phyloP scores from a whole-genome alignment of 2,329 filamentous ascomycete species.

The Cercospora janseana region DNA sequence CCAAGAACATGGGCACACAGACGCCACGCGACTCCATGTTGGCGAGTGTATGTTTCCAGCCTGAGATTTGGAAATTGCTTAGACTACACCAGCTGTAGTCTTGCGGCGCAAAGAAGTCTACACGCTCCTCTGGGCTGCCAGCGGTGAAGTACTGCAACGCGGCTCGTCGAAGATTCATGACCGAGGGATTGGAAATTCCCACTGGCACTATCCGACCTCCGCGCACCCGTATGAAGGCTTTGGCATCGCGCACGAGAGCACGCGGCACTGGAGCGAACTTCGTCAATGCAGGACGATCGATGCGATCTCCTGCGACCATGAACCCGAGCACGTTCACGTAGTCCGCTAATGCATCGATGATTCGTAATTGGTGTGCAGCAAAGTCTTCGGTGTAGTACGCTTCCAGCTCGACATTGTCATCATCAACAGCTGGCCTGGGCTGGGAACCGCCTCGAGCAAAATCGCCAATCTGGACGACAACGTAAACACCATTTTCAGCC shows the following conservation, averaged over 20 bases:
- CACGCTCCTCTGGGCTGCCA: constrained; percentile 12
- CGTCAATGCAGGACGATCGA: constrained; percentile 1
- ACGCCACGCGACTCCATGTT: not conserved
- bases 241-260: constrained; percentile 24
- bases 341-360: constrained; percentile 22
- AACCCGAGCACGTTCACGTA: constrained; percentile 27
- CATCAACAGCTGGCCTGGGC: not conserved
- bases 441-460: not conserved
- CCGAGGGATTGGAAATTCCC: constrained; percentile 15
- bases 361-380: constrained; percentile 14
- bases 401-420: constrained; percentile 10
- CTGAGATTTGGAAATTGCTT: constrained; percentile 25
- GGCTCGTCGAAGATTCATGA: not conserved
- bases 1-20: constrained; percentile 23
- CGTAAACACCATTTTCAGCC: constrained; percentile 25
- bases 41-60: constrained; percentile 23
- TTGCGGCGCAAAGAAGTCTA: constrained; percentile 21
- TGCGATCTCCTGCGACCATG: constrained; percentile 13
- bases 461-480: constrained; percentile 21
- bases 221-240: constrained; percentile 19
- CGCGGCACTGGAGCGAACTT: constrained; percentile 24
- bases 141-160: constrained; percentile 25
- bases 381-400: constrained; percentile 13
- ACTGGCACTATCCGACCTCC: constrained; percentile 19
- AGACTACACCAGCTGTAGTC: constrained; percentile 21